phyloP scores from a whole-genome alignment of 805 yeast genomes.

The Diddensiella caesifluorescens region DNA sequence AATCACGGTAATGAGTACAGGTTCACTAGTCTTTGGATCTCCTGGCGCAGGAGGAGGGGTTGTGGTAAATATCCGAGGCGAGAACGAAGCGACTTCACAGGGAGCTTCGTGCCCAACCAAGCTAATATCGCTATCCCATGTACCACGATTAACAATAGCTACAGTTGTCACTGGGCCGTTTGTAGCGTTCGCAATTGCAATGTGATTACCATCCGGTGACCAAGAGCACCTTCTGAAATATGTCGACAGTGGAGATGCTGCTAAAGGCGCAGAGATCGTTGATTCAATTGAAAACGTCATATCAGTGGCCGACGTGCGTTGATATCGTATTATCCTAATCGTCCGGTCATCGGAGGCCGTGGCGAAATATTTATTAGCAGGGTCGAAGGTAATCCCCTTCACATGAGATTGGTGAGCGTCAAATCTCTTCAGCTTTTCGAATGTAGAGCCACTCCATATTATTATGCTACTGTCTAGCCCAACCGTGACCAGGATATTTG shows the following conservation, averaged over 20 bases:
- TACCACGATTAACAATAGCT: constrained; percentile 56
- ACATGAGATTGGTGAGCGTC: constrained; percentile 94
- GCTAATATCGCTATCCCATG: constrained; percentile 59
- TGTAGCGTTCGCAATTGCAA: constrained; percentile 64
- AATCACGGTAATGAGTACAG: constrained; percentile 54
- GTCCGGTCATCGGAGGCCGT: constrained; percentile 96
- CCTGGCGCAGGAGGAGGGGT: constrained; percentile 5
- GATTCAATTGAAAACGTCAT: constrained; percentile 83
- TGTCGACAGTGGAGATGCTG: constrained; percentile 83
- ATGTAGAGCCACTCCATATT: constrained; percentile 89
- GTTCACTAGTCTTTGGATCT: constrained; percentile 4
- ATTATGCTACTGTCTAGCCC: constrained; percentile 91
- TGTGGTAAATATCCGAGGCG: constrained; percentile 36
- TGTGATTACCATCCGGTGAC: constrained; percentile 71
- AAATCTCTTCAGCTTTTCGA: constrained; percentile 81
- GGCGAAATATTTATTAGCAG: constrained; percentile 96
- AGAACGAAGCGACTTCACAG: constrained; percentile 56
- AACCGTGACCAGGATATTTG: constrained; percentile 82
- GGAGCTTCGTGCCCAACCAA: constrained; percentile 68
- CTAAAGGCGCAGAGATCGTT: constrained; percentile 77
- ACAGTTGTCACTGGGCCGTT: constrained; percentile 61
- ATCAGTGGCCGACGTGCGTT: constrained; percentile 58
- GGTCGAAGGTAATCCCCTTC: constrained; percentile 95
- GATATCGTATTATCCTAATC: constrained; percentile 79
- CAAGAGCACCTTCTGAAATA: constrained; percentile 71